A percentile compares a stretch with the other conserved stretches of the same genome.
phyloP scores from a whole-genome alignment of 192 early-diverging fungal species.

The Thamnidium elegans region DNA sequence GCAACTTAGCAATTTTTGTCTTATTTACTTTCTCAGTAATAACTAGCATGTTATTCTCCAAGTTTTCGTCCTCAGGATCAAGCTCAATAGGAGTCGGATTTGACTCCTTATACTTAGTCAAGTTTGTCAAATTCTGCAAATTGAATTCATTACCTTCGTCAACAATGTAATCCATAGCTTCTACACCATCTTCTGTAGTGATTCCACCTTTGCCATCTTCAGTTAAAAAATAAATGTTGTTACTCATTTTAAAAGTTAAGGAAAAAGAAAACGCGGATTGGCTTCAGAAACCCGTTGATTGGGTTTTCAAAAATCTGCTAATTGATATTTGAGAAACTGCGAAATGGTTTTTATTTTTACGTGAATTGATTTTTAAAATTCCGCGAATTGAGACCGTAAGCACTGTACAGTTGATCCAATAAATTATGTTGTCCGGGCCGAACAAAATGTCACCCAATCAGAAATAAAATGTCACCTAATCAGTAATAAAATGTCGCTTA shows the following conservation, averaged over 20 bases:
- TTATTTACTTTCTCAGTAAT: neutral
- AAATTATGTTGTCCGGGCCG: conserved; percentile 14
- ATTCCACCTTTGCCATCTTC: conserved; percentile 1
- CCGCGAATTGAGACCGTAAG: no score
- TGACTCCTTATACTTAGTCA: neutral
- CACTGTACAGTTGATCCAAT: conserved; percentile 11
- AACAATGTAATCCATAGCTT: neutral
- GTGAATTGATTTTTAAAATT: no score
- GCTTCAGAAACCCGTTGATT: neutral
- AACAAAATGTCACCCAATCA: conserved; percentile 14
- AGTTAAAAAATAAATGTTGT: neutral
- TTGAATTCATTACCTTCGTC: neutral
- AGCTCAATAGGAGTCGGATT: conserved; percentile 1
- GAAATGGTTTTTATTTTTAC: neutral
- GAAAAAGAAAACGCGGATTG: neutral
- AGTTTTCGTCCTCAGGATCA: neutral
- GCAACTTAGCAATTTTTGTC: neutral
- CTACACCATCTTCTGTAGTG: neutral
- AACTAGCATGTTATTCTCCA: neutral
- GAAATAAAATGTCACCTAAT: conserved; percentile 13
- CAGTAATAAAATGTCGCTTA: no score
- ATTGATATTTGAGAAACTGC: neutral
- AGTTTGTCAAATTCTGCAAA: neutral
- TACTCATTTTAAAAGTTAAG: neutral
- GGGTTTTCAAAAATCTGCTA: neutral